phyloP scores from a whole-genome alignment of 208 protist genomes.

The Crithidia brevicula region DNA sequence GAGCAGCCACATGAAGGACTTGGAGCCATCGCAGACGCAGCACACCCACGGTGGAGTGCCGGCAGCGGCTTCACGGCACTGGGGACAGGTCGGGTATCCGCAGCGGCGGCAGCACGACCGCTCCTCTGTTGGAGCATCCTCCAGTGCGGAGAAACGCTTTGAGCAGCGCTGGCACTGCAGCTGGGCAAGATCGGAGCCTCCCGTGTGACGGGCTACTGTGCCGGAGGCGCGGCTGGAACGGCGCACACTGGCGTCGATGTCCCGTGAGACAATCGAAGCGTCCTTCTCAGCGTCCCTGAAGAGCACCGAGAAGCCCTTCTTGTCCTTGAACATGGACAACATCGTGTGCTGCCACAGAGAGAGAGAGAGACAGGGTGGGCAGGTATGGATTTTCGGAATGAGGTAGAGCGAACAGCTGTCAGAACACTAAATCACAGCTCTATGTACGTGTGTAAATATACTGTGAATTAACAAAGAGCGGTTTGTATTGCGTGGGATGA shows the following conservation, averaged over 20 bases:
- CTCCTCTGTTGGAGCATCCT: not conserved
- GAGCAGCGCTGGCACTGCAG: slow-evolving; percentile 65
- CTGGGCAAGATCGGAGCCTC: slow-evolving; percentile 8
- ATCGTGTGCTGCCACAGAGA: slow-evolving; percentile 23
- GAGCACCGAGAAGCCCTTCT: slow-evolving; percentile 66
- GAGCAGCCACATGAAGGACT: slow-evolving; percentile 73
- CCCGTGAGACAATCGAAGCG: not conserved
- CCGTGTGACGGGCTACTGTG: not conserved
- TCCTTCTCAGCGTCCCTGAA: slow-evolving; percentile 34
- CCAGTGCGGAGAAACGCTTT: slow-evolving; percentile 39
- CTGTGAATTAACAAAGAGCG: too few relatives aligned
- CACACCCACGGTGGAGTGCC: slow-evolving; percentile 51
- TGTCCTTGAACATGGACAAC: slow-evolving; percentile 75
- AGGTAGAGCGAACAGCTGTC: not conserved
- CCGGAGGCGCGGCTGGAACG: slow-evolving; percentile 2
- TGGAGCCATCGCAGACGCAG: slow-evolving; percentile 49
- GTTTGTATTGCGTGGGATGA: too few relatives aligned
- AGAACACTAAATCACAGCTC: too few relatives aligned
- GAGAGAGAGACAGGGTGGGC: not conserved
- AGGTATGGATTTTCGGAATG: too few relatives aligned
- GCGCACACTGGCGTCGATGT: not conserved
- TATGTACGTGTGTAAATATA: too few relatives aligned
- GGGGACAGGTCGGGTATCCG: slow-evolving; percentile 55
- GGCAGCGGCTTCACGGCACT: slow-evolving; percentile 46
- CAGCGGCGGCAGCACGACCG: slow-evolving; percentile 55